These are phyloP conservation scores for Ogataea nitratoaversa DNA, from an alignment of 805 yeast genomes.

Conservation along the genomic window DNA sequence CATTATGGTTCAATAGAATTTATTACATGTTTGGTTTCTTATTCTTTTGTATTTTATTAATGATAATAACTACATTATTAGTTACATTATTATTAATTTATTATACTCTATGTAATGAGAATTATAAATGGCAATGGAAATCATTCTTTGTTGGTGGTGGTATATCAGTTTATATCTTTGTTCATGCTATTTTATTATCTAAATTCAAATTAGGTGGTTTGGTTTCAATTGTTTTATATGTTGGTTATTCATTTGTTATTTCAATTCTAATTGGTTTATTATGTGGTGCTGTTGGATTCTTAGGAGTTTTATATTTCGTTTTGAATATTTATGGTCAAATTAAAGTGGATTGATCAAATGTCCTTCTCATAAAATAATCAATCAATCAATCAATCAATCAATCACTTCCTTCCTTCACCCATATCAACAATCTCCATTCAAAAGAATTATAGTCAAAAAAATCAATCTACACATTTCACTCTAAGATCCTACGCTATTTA, in stretches of 20 bases:
- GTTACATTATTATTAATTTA: conserved; percentile 79
- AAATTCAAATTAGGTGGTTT: conserved; percentile 68
- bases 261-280: conserved; percentile 69
- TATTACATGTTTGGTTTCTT: conserved; percentile 98
- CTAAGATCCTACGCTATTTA: too few relatives aligned
- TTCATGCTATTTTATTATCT: conserved; percentile 75
- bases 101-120: conserved; percentile 81
- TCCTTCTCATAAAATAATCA: too few relatives aligned
- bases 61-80: conserved; percentile 75
- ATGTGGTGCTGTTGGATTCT: conserved; percentile 85
- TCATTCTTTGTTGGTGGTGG: conserved; percentile 85
- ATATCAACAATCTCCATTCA: too few relatives aligned
- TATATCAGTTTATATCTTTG: conserved; percentile 75
- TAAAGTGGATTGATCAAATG: conserved; percentile 60
- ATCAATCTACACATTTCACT: too few relatives aligned
- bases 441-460: too few relatives aligned
- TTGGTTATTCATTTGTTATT: conserved; percentile 76
- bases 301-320: conserved; percentile 69
- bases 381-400: too few relatives aligned
- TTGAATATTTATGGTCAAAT: conserved; percentile 78
- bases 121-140: conserved; percentile 98
- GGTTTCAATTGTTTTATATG: conserved; percentile 70
- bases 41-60: conserved; percentile 79
- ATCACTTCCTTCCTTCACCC: too few relatives aligned
- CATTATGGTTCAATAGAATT: conserved; percentile 89